These are phyloP conservation scores for Candida pseudoglaebosa DNA, from an alignment of 805 yeast genomes.

Conservation along the genomic window DNA sequence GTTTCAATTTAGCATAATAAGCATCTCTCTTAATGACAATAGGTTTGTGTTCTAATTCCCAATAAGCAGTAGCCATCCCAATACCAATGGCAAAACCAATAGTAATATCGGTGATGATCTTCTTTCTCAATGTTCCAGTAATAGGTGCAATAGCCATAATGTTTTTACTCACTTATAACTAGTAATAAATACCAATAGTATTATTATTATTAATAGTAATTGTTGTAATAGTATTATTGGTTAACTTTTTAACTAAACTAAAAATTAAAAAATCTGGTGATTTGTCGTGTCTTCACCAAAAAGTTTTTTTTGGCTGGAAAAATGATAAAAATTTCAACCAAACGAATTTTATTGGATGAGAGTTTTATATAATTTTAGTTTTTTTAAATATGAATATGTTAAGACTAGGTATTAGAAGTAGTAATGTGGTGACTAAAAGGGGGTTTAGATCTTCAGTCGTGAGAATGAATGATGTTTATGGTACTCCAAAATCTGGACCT, in stretches of 20 bases:
- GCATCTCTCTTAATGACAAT: constrained; percentile 73
- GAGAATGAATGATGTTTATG: constrained; percentile 30
- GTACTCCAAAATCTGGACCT: constrained; percentile 54
- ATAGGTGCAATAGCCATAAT: constrained; percentile 80
- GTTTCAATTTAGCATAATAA: constrained; percentile 76
- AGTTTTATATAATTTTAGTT: neutral
- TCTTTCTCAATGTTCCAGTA: constrained; percentile 77
- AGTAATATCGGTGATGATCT: constrained; percentile 72
- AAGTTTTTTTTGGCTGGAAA: no score
- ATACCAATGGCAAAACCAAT: constrained; percentile 64
- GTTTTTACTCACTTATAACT: no score
- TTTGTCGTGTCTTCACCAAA: no score
- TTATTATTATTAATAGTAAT: no score
- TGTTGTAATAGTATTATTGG: no score
- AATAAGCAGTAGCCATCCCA: constrained; percentile 57
- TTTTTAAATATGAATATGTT: neutral
- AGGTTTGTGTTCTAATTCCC: constrained; percentile 87
- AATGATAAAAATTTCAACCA: constrained; percentile 9
- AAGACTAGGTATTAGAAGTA: neutral
- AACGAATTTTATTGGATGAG: constrained; percentile 14
- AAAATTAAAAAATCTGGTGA: no score
- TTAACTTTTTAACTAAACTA: no score
- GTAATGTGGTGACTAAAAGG: constrained; percentile 16
- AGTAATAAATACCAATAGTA: no score
- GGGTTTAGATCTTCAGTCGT: constrained; percentile 46